Base-by-base conservation (phyloP, 192 early-diverging fungal genomes). In the Backusella morwellensis region DNA sequence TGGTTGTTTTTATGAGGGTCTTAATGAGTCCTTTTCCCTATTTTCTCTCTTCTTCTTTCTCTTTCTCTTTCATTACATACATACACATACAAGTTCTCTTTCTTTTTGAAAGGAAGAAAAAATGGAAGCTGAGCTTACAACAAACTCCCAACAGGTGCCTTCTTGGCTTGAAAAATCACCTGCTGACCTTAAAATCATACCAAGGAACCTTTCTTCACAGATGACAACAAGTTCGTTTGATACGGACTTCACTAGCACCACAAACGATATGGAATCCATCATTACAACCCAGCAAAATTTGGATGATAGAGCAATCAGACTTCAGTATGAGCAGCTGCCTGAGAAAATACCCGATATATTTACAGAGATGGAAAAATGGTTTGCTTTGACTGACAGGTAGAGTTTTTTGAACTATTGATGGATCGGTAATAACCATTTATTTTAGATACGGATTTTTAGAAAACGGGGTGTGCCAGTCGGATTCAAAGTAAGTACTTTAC, bases 291-390 rank as follows among this genome's bases (percentile, higher is more conserved):
- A 35, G 0, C 36, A 35, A 14, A 11, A 69, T 7, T 12, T 40
- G 1, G 36, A 70, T 15, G 21, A 41, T 23, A 70, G 68, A 70
- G 68, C 26, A 19, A 41, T 72, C 15, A 12, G 42, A 32, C 42
- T 44, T 14, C 70, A 47, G 35, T 72, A 72, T 50, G 70, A 72
- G 11, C 70, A 72, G 29, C 29, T 23, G 6, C 70, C 70, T 19
- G 70, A 72, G 29, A 72, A 70, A 38, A 63, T 81, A 29, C 79
- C 79, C 66, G 70, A 81, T 41, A 38, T 81, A 32, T 66, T 59
- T 23, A 66, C 47, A 21, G 82, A 84, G 56, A 80, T 84, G 79
- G 82, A 84, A 52, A 75, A 78, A 12, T 84, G 82, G 82, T 80
- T 76, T 66, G 68, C 78, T 2, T 76, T 78, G 76, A 76, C 77